phyloP scores from a whole-genome alignment of 257 asterid genomes.

The Ajuga chamaepitys region DNA sequence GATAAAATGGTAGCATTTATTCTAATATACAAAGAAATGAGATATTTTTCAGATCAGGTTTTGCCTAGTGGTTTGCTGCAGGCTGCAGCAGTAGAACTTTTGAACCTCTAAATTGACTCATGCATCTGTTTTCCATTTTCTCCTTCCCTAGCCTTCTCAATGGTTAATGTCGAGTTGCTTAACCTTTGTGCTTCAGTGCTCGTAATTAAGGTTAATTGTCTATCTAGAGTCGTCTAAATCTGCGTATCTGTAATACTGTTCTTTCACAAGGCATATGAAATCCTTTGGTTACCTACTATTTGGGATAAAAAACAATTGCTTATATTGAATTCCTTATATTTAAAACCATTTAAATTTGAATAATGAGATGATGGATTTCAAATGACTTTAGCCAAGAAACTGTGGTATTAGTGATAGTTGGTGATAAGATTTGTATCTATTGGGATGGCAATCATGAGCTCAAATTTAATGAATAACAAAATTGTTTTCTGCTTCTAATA shows the following conservation, averaged over 20 bases:
- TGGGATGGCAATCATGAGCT: neutral
- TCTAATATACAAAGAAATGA: neutral
- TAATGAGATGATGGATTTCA: neutral
- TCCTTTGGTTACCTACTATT: neutral
- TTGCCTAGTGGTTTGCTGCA: neutral
- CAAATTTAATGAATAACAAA: neutral
- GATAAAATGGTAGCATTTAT: neutral
- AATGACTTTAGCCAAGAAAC: neutral
- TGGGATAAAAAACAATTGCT: neutral
- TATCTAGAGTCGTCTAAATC: neutral
- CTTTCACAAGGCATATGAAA: neutral
- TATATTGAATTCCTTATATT: neutral
- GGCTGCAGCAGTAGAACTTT: neutral
- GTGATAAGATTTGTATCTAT: neutral
- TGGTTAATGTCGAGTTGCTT: neutral
- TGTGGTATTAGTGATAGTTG: neutral
- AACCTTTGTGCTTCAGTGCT: neutral
- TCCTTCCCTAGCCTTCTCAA: neutral
- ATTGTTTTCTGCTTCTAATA: constrained; percentile 2
- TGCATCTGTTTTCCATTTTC: neutral
- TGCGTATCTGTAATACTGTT: neutral
- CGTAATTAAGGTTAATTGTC: neutral
- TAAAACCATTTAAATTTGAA: neutral
- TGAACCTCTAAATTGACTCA: neutral
- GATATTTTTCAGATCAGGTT: neutral